phyloP scores from a whole-genome alignment of 2,329 filamentous ascomycete genomes.

The Phyllosticta paracitricarpa region DNA sequence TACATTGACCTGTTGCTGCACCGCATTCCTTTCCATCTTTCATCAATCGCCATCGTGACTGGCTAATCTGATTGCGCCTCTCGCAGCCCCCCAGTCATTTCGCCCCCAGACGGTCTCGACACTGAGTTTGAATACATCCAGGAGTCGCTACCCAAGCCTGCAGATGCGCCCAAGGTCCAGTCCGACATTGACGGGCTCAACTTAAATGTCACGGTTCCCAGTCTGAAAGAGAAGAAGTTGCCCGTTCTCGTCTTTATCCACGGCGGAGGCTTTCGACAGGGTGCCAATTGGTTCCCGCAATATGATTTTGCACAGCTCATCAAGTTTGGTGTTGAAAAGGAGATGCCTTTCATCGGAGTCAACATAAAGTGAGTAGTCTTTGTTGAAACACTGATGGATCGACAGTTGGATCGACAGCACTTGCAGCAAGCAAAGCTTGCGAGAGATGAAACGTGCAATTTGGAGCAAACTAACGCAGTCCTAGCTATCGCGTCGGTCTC shows the following conservation, averaged over 20 bases:
- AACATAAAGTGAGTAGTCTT: conserved; percentile 36
- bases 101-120: conserved; percentile 32
- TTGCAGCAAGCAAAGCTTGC: conserved; percentile 11
- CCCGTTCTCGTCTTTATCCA: conserved; percentile 46
- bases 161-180: conserved; percentile 19
- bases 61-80: neutral
- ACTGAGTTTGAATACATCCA: conserved; percentile 42
- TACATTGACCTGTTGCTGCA: no score
- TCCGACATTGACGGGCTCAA: conserved; percentile 43
- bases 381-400: neutral
- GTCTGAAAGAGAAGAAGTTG: conserved; percentile 21
- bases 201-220: conserved; percentile 42
- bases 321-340: conserved; percentile 32
- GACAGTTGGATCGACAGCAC: neutral
- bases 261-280: conserved; percentile 41
- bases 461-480: conserved; percentile 3
- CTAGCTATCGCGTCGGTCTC: conserved; percentile 23
- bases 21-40: neutral
- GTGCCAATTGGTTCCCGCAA: conserved; percentile 44
- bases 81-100: conserved; percentile 31
- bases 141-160: conserved; percentile 30
- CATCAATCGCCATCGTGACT: neutral
- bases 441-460: conserved; percentile 14
- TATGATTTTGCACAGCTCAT: conserved; percentile 39
- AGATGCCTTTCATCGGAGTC: conserved; percentile 36